phyloP scores from a whole-genome alignment of 2,329 filamentous ascomycete species.

The Calycina herbarum region DNA sequence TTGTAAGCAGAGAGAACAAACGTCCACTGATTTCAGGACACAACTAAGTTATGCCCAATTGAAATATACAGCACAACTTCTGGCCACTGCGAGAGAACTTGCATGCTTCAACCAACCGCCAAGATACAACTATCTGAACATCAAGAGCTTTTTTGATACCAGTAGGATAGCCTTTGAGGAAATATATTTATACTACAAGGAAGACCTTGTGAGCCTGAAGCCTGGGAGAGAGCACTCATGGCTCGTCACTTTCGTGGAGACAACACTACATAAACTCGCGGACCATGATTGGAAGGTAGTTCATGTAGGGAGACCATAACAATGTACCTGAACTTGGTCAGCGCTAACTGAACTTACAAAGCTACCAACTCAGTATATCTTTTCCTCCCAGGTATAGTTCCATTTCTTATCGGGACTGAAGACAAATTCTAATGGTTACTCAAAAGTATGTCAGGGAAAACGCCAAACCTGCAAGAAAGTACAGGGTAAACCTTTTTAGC shows the following conservation, averaged over 20 bases:
- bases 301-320: background rate
- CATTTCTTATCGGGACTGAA: background rate
- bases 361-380: no score
- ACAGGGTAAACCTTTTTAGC: background rate
- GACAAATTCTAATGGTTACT: background rate
- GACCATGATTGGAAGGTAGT: conserved; percentile 9
- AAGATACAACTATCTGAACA: conserved; percentile 34
- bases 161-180: conserved; percentile 22
- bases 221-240: conserved; percentile 42
- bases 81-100: conserved; percentile 29
- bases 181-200: conserved; percentile 37
- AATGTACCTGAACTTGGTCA: background rate
- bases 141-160: conserved; percentile 35
- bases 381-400: background rate
- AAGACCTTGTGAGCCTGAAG: conserved; percentile 42
- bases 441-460: conserved; percentile 1
- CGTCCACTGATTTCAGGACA: no score
- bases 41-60: background rate
- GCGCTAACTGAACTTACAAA: background rate
- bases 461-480: conserved; percentile 5
- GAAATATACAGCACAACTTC: conserved; percentile 18
- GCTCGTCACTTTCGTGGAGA: conserved; percentile 41
- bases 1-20: conserved; percentile 11
- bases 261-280: conserved; percentile 21
- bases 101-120: conserved; percentile 35